Conservation (phyloP, 306 rosid species). For the Casuarina equisetifolia region DNA sequence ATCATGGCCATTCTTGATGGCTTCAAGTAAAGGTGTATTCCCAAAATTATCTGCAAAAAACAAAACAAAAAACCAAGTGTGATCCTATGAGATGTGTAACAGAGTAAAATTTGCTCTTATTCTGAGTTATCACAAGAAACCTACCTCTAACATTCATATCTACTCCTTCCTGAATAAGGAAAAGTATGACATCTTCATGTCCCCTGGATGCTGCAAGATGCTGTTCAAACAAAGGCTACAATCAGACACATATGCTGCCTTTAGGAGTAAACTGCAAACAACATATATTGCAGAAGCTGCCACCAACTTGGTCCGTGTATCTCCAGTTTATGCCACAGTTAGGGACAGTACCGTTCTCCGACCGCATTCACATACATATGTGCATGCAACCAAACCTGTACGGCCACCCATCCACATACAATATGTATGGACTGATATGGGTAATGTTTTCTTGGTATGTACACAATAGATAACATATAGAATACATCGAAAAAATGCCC, state of each 20-base stretch:
- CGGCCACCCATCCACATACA: background rate
- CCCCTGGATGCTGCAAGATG: conserved; percentile 95
- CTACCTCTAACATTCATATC: conserved; percentile 62
- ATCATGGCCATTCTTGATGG: conserved; percentile 81
- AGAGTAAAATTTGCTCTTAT: background rate
- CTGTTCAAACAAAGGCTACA: conserved; percentile 41
- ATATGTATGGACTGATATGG: background rate
- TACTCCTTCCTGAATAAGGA: conserved; percentile 72
- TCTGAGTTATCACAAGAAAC: background rate
- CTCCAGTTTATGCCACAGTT: background rate
- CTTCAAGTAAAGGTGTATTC: conserved; percentile 84
- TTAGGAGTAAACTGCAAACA: conserved; percentile 6
- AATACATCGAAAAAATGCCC: background rate
- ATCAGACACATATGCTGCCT: conserved; percentile 18
- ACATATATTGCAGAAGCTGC: background rate
- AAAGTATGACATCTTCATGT: conserved; percentile 64
- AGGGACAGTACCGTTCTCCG: background rate
- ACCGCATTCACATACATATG: background rate
- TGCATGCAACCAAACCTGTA: background rate
- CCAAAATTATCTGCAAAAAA: conserved; percentile 71
- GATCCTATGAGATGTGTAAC: background rate
- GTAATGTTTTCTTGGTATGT: background rate
- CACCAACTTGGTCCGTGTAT: background rate
- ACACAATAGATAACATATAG: background rate
- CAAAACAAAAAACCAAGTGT: conserved; percentile 10